phyloP scores from a whole-genome alignment of 768 basidiomycete species.

The Leccinum fibrillosum region DNA sequence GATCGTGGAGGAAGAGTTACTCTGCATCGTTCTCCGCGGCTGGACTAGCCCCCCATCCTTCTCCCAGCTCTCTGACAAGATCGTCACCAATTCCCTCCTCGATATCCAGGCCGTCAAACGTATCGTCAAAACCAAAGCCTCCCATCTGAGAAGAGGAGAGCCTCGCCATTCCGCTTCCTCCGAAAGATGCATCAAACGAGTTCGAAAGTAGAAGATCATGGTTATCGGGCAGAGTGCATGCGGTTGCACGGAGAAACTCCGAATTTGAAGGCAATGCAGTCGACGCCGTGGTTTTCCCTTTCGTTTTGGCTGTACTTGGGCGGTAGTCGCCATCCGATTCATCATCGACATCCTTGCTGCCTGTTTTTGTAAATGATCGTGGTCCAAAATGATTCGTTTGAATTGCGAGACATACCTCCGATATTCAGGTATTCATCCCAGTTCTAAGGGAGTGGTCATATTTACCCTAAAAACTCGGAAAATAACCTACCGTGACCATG shows the following conservation, averaged over 20 bases:
- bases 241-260: conserved; percentile 49
- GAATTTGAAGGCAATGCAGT: conserved; percentile 24
- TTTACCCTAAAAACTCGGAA: not conserved
- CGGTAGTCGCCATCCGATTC: conserved; percentile 51
- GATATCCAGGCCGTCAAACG: conserved; percentile 55
- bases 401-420: conserved; percentile 32
- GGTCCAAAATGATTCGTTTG: not conserved
- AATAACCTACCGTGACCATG: conserved; percentile 52
- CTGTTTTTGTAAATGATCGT: conserved; percentile 2
- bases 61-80: conserved; percentile 70
- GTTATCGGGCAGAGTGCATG: conserved; percentile 68
- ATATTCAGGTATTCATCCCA: conserved; percentile 63
- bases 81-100: conserved; percentile 69
- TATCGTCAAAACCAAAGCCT: conserved; percentile 50
- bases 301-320: conserved; percentile 27
- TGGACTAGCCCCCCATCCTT: conserved; percentile 52
- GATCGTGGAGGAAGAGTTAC: conserved; percentile 9
- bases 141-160: conserved; percentile 56
- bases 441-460: conserved; percentile 35
- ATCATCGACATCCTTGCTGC: conserved; percentile 22
- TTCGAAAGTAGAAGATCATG: conserved; percentile 63
- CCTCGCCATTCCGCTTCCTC: conserved; percentile 33
- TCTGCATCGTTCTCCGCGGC: conserved; percentile 6
- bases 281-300: conserved; percentile 24
- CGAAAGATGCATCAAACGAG: conserved; percentile 63